Conservation (phyloP, 305 asterid genomes). For the Fraxinus nigra region DNA sequence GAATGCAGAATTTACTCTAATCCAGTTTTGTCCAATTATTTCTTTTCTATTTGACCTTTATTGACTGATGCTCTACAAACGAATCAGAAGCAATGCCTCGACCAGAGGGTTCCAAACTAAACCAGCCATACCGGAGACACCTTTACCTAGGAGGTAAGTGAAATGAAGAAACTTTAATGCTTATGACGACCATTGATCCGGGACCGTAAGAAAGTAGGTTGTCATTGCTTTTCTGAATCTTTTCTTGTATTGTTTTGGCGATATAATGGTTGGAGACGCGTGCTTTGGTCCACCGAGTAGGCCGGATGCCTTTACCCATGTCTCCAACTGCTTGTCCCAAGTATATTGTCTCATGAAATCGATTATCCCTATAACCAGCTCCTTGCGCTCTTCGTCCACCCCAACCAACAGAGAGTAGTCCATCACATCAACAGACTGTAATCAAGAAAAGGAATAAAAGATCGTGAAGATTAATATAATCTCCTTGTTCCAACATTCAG, state of each 20-base stretch:
- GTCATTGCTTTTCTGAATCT: slow-evolving; percentile 98
- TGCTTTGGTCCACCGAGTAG: slow-evolving; percentile 89
- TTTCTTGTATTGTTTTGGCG: slow-evolving; percentile 90
- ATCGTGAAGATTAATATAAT: background rate
- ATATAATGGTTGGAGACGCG: slow-evolving; percentile 81
- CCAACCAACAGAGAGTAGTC: slow-evolving; percentile 93
- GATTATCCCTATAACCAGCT: slow-evolving; percentile 84
- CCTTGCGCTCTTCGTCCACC: slow-evolving; percentile 76
- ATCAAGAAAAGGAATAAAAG: background rate
- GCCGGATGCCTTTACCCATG: slow-evolving; percentile 92
- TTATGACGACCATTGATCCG: slow-evolving; percentile 81
- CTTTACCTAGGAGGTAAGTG: background rate
- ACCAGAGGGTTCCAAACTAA: background rate
- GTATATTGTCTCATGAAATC: slow-evolving; percentile 96
- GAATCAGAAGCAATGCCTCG: slow-evolving; percentile 9
- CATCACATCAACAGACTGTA: slow-evolving; percentile 90
- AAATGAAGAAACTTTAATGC: background rate
- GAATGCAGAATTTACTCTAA: background rate
- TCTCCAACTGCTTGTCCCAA: slow-evolving; percentile 97
- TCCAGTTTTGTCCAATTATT: slow-evolving; percentile 10
- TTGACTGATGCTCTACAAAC: slow-evolving; percentile 20
- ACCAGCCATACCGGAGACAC: background rate
- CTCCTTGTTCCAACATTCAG: background rate
- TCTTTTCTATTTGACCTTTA: slow-evolving; percentile 4
- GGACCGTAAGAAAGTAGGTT: slow-evolving; percentile 79